These are phyloP conservation scores for Colletotrichum sp. DNA, from an alignment of 2,329 filamentous ascomycete species.

Conservation along the genomic window DNA sequence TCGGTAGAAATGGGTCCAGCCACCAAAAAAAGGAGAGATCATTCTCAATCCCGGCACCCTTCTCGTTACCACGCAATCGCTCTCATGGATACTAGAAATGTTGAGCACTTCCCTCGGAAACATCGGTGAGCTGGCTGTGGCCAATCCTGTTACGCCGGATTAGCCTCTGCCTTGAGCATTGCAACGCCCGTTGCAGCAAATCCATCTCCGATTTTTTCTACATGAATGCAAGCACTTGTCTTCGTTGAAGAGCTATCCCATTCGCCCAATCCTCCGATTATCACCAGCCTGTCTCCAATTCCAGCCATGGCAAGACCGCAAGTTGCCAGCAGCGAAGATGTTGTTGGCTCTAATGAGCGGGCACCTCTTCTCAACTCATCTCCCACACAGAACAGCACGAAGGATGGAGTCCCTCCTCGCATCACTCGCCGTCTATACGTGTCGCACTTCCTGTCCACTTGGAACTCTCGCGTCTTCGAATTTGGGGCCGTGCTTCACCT, in stretches of 20 bases:
- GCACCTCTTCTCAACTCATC: not conserved
- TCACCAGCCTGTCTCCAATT: not conserved
- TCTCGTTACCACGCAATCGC: not conserved
- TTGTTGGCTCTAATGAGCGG: not conserved
- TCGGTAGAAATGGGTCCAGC: not conserved
- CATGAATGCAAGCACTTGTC: not conserved
- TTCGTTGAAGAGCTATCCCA: not conserved
- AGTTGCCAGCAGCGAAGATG: not conserved
- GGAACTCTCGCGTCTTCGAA: constrained; percentile 55
- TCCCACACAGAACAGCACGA: not conserved
- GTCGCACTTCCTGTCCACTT: constrained; percentile 52
- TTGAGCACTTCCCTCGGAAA: not conserved
- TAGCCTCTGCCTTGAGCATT: not conserved
- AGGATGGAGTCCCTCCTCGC: not conserved
- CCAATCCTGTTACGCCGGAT: not conserved
- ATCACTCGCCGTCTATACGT: constrained; percentile 37
- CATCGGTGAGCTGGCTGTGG: not conserved
- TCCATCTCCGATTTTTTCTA: not conserved
- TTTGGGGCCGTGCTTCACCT: constrained; percentile 52
- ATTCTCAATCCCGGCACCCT: not conserved
- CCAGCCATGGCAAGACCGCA: not conserved
- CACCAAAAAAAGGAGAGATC: not conserved
- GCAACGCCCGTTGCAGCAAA: not conserved
- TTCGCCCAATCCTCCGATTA: not conserved
- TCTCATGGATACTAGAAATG: not conserved